Conservation (phyloP, 2,329 filamentous ascomycete species). For the Pseudocercospora musae region DNA sequence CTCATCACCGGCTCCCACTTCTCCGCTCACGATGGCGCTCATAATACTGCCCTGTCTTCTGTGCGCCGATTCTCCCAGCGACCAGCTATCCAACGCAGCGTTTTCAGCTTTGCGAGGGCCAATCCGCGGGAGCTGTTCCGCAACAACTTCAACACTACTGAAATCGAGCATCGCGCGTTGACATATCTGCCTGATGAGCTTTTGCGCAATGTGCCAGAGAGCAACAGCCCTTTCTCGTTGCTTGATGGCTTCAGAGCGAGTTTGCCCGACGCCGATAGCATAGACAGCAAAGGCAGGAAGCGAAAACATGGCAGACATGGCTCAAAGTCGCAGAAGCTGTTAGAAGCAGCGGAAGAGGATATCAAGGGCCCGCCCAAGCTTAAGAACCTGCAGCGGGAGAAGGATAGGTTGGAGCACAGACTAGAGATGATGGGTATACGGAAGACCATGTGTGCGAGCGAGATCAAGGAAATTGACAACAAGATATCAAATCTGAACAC, state of each 20-base stretch:
- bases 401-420: constrained; percentile 73
- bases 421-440: constrained; percentile 87
- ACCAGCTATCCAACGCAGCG: constrained; percentile 78
- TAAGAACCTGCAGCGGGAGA: constrained; percentile 73
- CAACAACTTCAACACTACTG: constrained; percentile 80
- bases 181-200: constrained; percentile 87
- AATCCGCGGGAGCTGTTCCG: constrained; percentile 92
- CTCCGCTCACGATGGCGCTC: constrained; percentile 58
- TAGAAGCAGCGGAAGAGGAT: constrained; percentile 58
- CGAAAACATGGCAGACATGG: constrained; percentile 65
- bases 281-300: constrained; percentile 46
- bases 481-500: constrained; percentile 91
- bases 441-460: constrained; percentile 96
- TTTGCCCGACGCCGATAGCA: constrained; percentile 64
- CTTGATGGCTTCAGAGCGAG: constrained; percentile 96
- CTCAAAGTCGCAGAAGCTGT: constrained; percentile 71
- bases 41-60: constrained; percentile 82
- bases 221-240: constrained; percentile 81
- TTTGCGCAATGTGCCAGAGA: constrained; percentile 81
- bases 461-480: constrained; percentile 94
- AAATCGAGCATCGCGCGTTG: constrained; percentile 91
- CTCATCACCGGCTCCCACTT: constrained; percentile 56
- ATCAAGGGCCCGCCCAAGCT: constrained; percentile 64
- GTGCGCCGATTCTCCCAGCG: constrained; percentile 85
- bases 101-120: constrained; percentile 87